Evolutionary conservation across 345 rosid genomes (phyloP).

Genomic region (Viola odorata): DNA sequence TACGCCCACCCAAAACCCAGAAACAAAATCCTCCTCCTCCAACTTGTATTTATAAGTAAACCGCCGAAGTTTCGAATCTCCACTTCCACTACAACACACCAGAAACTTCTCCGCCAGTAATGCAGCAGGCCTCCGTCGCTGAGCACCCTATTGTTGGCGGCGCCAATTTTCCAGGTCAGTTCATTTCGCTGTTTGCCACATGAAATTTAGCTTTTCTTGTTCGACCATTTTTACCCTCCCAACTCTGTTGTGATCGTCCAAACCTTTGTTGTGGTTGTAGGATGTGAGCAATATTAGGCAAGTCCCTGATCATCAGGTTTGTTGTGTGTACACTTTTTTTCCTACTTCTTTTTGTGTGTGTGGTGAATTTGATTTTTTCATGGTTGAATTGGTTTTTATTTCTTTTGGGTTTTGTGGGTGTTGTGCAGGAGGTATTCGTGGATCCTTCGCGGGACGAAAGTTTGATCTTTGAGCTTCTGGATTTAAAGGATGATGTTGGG

Average conservation of each 20-base stretch:
- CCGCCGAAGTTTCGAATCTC: too few species aligned
- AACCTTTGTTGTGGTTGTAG: slow-evolving; percentile 20
- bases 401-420: neutral
- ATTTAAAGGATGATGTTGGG: slow-evolving; percentile 55
- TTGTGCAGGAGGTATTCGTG: slow-evolving; percentile 63
- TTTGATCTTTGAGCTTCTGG: slow-evolving; percentile 74
- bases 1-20: too few species aligned
- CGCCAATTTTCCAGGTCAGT: slow-evolving; percentile 57
- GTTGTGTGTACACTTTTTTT: neutral
- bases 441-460: slow-evolving; percentile 84
- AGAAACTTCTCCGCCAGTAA: too few species aligned
- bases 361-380: neutral
- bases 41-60: too few species aligned
- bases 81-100: too few species aligned
- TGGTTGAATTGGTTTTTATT: too few species aligned
- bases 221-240: neutral
- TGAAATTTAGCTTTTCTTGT: neutral
- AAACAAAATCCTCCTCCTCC: too few species aligned
- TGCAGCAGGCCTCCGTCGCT: neutral
- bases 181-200: neutral
- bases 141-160: slow-evolving; percentile 60
- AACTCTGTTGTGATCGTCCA: too few species aligned
- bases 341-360: neutral
- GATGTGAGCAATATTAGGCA: slow-evolving; percentile 67
- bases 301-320: slow-evolving; percentile 80